Evolutionary conservation across 768 basidiomycete species (phyloP), one percentile per base, ranked within the genome.

Genomic region (Mrakia frigida): DNA sequence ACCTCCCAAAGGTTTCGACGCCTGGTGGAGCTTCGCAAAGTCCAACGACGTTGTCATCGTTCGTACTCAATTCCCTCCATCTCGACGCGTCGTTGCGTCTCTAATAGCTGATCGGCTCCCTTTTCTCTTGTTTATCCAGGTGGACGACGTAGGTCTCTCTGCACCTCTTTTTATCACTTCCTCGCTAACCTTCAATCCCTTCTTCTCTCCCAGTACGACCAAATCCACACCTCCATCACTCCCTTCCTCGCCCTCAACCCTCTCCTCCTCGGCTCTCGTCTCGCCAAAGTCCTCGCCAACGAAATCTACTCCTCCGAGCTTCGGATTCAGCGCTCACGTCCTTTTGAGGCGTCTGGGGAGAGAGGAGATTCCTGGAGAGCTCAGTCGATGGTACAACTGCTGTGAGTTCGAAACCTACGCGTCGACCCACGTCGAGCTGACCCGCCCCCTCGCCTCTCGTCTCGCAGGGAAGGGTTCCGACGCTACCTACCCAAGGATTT

Each of bases 1-100:
- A 14, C 81, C 81, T 16, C 81, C 81, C 21, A 80, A 79, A 53
- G 81, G 81, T 6, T 82, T 82, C 67, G 81, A 82, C 69, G 79
- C 79, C 73, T 82, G 81, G 81, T 82, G 81, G 81, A 74, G 56
- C 31, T 81, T 80, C 52, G 81, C 80, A 13, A 60, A 46, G 13
- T 16, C n/a, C 4, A 21, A 73, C 37, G 16, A 60, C 28, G 60
- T 73, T 37, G 16, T 41, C 14, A 73, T 73, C 41, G 72, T 73
- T n/a, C 35, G 65, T 67, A 2, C 35, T 53, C 13, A 3, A 7
- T 46, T 18, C 7, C 43, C 28, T n/a, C n/a, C n/a, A 25, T 11
- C 16, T n/a, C 37, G 35, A 39, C 39, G 39, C 37, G 65, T 67
- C 23, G 3, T 67, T 37, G 41, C 39, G 37, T 39, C 11, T 63